Conservation (phyloP, 1,139 yeast genomes). For the Lodderomyces pseudojiufengensis region DNA sequence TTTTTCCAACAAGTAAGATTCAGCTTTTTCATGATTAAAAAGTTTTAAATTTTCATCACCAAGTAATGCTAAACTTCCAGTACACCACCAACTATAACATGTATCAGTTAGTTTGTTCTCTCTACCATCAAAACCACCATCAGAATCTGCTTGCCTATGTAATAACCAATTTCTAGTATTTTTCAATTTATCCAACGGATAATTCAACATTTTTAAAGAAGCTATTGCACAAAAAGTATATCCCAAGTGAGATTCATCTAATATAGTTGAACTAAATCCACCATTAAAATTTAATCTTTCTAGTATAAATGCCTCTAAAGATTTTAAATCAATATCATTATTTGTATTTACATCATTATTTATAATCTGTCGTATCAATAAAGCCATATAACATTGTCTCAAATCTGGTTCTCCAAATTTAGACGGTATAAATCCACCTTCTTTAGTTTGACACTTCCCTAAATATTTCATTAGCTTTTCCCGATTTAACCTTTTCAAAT, state of each 20-base stretch:
- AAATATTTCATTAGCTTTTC: constrained; percentile 49
- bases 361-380: constrained; percentile 55
- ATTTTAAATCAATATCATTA: constrained; percentile 41
- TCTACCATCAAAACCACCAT: constrained; percentile 88
- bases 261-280: constrained; percentile 44
- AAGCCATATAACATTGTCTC: constrained; percentile 73
- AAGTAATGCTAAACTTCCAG: constrained; percentile 55
- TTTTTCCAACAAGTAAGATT: constrained; percentile 46
- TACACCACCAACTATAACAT: constrained; percentile 89
- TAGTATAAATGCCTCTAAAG: constrained; percentile 40
- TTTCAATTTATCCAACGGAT: constrained; percentile 20
- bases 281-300: constrained; percentile 55
- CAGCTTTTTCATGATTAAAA: constrained; percentile 35
- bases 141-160: constrained; percentile 61
- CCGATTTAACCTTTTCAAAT: constrained; percentile 37
- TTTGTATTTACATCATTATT: constrained; percentile 20
- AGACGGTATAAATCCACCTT: constrained; percentile 45
- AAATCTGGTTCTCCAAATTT: constrained; percentile 64
- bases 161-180: constrained; percentile 54
- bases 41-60: constrained; percentile 21
- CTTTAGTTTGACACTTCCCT: constrained; percentile 46
- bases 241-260: constrained; percentile 81
- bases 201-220: constrained; percentile 47
- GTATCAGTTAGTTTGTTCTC: constrained; percentile 83
- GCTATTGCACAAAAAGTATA: constrained; percentile 83